Conservation (phyloP, 1,284 basidiomycete species). For the Sparassis latifolia region DNA sequence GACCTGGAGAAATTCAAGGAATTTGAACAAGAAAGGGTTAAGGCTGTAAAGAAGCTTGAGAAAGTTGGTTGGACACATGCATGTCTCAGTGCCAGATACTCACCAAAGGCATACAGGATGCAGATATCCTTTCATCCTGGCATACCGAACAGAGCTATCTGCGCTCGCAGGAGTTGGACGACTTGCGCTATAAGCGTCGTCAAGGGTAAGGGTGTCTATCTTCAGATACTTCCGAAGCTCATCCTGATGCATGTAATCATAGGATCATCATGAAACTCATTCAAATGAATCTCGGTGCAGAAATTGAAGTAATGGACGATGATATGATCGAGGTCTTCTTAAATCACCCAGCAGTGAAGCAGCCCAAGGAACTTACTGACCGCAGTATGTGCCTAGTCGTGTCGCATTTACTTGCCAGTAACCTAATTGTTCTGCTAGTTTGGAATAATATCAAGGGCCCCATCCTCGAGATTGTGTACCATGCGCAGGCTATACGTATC, state of each 20-base stretch:
- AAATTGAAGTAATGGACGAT: conserved; percentile 7
- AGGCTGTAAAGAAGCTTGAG: not conserved
- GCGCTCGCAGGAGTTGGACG: not conserved
- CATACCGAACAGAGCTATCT: not conserved
- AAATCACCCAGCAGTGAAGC: conserved; percentile 11
- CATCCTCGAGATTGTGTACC: conserved; percentile 10
- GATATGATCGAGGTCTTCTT: conserved; percentile 6
- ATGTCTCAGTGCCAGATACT: not conserved
- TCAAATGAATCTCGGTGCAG: conserved; percentile 5
- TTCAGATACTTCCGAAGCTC: too few relatives aligned
- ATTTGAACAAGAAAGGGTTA: conserved; percentile 3
- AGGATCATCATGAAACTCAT: conserved; percentile 10
- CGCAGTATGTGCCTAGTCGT: conserved; percentile 10
- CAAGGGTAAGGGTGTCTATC: not conserved
- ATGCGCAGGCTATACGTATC: conserved; percentile 9
- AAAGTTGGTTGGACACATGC: not conserved
- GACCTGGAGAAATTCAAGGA: conserved; percentile 6
- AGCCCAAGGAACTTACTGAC: conserved; percentile 13
- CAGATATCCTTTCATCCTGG: conserved; percentile 1
- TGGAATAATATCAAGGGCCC: conserved; percentile 16
- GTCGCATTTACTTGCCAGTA: not conserved
- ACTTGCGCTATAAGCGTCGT: not conserved
- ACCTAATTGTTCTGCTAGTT: conserved; percentile 1
- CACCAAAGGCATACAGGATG: not conserved
- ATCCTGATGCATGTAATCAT: too few relatives aligned